Percentiles rank a stretch among this genome's conserved stretches.
phyloP scores from a whole-genome alignment of 352 stramenopile species.

The Discostella stelligera region DNA sequence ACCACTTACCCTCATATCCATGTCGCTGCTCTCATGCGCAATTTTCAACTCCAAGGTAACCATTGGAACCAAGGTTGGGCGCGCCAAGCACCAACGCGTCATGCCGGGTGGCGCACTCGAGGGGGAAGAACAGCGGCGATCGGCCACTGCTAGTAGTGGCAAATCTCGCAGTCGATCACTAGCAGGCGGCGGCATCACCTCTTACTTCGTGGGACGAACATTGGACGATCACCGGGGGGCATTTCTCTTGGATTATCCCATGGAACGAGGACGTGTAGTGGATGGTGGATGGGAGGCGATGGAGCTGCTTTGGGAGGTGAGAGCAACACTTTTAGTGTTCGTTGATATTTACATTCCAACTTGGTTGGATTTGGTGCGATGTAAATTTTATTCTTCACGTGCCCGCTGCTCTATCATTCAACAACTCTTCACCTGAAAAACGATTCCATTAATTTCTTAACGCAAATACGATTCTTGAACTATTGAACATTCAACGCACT shows the following conservation, averaged over 20 bases:
- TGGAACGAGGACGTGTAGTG: slow-evolving; percentile 67
- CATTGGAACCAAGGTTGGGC: slow-evolving; percentile 87
- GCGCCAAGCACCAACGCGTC: slow-evolving; percentile 92
- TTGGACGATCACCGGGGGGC: slow-evolving; percentile 75
- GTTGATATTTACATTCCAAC: no score
- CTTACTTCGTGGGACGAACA: slow-evolving; percentile 76
- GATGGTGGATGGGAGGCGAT: slow-evolving; percentile 78
- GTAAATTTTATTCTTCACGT: no score
- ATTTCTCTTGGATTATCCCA: slow-evolving; percentile 75
- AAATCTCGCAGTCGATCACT: slow-evolving; percentile 5
- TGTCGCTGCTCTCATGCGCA: slow-evolving; percentile 2
- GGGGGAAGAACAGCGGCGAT: slow-evolving; percentile 49
- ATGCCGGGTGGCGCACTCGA: slow-evolving; percentile 92
- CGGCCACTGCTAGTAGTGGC: slow-evolving; percentile 21
- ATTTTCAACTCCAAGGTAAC: slow-evolving; percentile 57
- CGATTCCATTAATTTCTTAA: no score
- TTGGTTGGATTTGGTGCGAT: no score
- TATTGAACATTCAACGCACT: background rate
- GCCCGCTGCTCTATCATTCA: no score
- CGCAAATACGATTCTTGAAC: no score
- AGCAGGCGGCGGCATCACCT: slow-evolving; percentile 18
- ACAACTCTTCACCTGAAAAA: no score
- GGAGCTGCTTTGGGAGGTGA: slow-evolving; percentile 76
- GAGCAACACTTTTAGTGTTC: slow-evolving; percentile 2
- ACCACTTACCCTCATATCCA: background rate